Base-by-base conservation (phyloP, 768 basidiomycete species). In the Lactifluus pinguis region DNA sequence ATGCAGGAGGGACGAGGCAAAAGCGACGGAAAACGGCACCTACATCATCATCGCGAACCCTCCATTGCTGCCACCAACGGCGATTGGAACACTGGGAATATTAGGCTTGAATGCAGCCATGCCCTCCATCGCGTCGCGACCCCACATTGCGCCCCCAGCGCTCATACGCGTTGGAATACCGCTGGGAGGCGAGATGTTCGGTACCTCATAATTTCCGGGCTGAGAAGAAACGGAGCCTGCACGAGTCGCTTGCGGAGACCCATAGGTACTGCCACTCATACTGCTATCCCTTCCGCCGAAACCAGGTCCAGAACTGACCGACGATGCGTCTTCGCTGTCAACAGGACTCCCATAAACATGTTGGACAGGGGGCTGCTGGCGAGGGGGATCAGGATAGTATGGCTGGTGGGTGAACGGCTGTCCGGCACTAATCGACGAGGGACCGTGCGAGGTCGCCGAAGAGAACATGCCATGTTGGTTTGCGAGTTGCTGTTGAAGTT, bases 31-130 rank as follows among this genome's bases (percentile, higher is more conserved):
- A n/a, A 17, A 57, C n/a, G 36, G 41, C 51, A 57, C 45, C 61
- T 64, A 73, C 66, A 74, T 67, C 65, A 78, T 66, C 72, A 78
- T 76, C 36, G 71, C 70, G 69, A 76, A 78, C 59, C 71, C 49
- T 36, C 61, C 61, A 45, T 70, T 71, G 61, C 72, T 76, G 56
- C 75, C 69, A 36, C 76, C 70, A 50, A 72, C 74, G 62, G 63
- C 61, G 60, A 79, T 76, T 10, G 77, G 70, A 21, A 69, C 65
- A 50, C 68, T 59, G 48, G 62, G 66, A 65, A 75, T 69, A 39
- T 68, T 67, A 56, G 71, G 71, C 60, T 73, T 74, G 50, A 65
- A 59, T 69, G 72, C 72, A 45, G 68, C 65, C 71, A 76, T 71
- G 58, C 65, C 68, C 51, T 70, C 72, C 67, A 73, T 71, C 50